Evolutionary conservation across 1,284 basidiomycete species (phyloP), one percentile per base, ranked within the genome.

Genomic region (Garcileccinum viscosum): DNA sequence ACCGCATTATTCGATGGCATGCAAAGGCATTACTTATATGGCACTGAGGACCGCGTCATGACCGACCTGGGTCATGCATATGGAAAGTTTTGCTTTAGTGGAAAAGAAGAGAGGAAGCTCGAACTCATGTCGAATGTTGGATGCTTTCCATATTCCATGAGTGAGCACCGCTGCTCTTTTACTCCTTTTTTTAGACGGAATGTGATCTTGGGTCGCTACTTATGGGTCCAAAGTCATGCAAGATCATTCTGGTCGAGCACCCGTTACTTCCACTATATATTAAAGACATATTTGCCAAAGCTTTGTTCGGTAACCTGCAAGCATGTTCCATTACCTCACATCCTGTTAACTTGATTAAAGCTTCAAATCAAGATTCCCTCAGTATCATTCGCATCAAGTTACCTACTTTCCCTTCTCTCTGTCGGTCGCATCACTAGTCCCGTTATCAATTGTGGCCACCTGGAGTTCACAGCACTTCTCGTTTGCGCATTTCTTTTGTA

Each of bases 1-100:
- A 19, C 93, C 92, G 0, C 92, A 93, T 73, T 94, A 94, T 77
- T 81, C 88, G 15, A 94, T 93, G n/a, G n/a, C 7, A 93, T 92
- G 2, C 85, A 93, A 58, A 84, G 93, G 71, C 90, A 93, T 81
- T 91, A 92, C 37, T 83, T 95, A 5, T 95, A 96, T 80, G 95
- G 94, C 62, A 94, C 92, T 8, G 95, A 96, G 78, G 94, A 95
- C 78, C 87, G 94, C 64, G 88, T 96, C 63, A 88, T 96, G 64
- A 89, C 96, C 70, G 95, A 96, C 77, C 90, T 93, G 95, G 95
- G 59, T 94, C 92, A 62, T 86, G 89, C 63, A 86, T 95, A 68
- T 95, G 94, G 94, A 95, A 95, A 81, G 92, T n/a, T 94, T 11
- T 95, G 95, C 2, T 95, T 96, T 82, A 95, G 93, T 77, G 94